A percentile compares a stretch with the other conserved stretches of the same genome.
Evolutionary conservation across 306 rosid genomes (phyloP).

Genomic region (Oxytropis ochrocephala): DNA sequence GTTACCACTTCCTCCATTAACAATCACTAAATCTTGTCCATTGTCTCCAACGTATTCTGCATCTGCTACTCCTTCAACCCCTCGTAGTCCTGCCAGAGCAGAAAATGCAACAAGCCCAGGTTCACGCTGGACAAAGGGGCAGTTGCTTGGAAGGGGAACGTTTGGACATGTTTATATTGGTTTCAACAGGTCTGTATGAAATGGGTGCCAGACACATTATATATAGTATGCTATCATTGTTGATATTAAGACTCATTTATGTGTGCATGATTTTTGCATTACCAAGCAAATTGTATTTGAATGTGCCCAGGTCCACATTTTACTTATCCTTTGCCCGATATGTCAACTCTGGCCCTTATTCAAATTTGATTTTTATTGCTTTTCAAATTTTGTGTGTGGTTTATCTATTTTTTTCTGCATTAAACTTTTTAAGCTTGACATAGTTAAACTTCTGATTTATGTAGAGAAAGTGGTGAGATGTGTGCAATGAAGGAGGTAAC

Average conservation of each 20-base stretch:
- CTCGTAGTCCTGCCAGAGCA: constrained; percentile 79
- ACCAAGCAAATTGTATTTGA: background rate
- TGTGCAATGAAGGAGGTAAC: constrained; percentile 99
- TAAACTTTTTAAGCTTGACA: constrained; percentile 22
- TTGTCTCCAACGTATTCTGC: constrained; percentile 73
- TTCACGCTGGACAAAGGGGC: constrained; percentile 89
- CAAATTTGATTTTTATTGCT: constrained; percentile 1
- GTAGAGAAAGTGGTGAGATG: constrained; percentile 96
- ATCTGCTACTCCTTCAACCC: constrained; percentile 79
- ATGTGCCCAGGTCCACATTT: background rate
- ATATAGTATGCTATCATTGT: constrained; percentile 2
- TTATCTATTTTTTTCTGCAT: constrained; percentile 4
- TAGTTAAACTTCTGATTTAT: constrained; percentile 29
- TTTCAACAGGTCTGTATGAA: constrained; percentile 67
- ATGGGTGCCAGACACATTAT: constrained; percentile 30
- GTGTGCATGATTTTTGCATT: constrained; percentile 4
- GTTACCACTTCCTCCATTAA: constrained; percentile 79
- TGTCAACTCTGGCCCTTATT: background rate
- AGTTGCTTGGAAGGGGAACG: constrained; percentile 86
- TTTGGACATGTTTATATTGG: constrained; percentile 95
- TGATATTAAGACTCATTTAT: background rate
- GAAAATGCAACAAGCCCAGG: constrained; percentile 72
- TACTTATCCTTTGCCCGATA: background rate
- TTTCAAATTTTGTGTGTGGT: constrained; percentile 1
- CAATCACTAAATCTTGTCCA: constrained; percentile 43